Evolutionary conservation across 1,139 yeast genomes (phyloP), one percentile per base, ranked within the genome.

Genomic region (Taphrina populina): DNA sequence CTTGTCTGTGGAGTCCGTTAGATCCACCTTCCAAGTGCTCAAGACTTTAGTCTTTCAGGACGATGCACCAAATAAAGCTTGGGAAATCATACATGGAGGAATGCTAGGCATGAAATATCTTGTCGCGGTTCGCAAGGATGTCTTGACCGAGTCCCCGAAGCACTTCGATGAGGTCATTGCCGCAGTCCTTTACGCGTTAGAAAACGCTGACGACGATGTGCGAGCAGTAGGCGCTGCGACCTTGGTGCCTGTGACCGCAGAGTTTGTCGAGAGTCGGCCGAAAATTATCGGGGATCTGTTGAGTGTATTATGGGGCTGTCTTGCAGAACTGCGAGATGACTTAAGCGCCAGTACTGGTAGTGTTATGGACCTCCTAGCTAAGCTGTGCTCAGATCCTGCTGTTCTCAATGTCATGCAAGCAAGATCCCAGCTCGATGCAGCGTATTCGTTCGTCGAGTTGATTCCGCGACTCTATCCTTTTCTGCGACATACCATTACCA

Each of bases 51-150:
- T 88, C 0, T 70, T 85, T 56, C 98, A 94, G 69, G 65, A 62
- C 4, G 80, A 83, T 49, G 61, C 68, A 2, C 64, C 69, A 39
- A 65, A 69, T 34, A 74, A 76, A 4, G 78, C 84, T 56, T 94
- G 98, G 98, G 97, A 94, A 68, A 97, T 96, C 1, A 87, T 94
- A 59, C 98, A 94, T 73, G 98, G 98, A 62, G 99, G 98, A 46
- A 83, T 94, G 83, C 77, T 94, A 23, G 98, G 98, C 0, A 75
- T 94, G 56, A 75, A 96, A 59, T 94, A 94, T 70, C 83, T 92
- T 64, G 98, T 90, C 3, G 84, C 95, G 62, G 90, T 92, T 3
- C 77, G 95, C 64, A 83, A 90, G 0, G 95, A 87, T 62, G 78
- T 88, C 23, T 72, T 94, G 29, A 73, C 84, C 29, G 70, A 75